Evolutionary conservation across 108 stramenopile species (phyloP).

Genomic region (Skeletonema tropicum): DNA sequence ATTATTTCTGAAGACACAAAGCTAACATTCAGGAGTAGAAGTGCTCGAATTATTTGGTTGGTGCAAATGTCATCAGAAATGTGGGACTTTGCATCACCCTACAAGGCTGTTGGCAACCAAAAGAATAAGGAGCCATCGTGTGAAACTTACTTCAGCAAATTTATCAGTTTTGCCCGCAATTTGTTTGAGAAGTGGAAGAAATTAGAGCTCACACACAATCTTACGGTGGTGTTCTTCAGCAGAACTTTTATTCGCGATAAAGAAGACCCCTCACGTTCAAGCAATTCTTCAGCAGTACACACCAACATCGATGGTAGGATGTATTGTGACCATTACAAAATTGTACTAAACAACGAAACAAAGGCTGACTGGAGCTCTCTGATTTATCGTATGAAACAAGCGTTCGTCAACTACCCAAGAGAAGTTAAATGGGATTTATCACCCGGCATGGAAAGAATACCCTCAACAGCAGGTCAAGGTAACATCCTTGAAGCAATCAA

Average conservation of each 20-base stretch:
- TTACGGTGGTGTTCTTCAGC: slow-evolving; percentile 95
- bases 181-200: slow-evolving; percentile 89
- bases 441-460: slow-evolving; percentile 55
- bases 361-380: slow-evolving; percentile 77
- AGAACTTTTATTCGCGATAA: slow-evolving; percentile 67
- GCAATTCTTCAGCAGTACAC: slow-evolving; percentile 24
- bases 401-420: slow-evolving; percentile 87
- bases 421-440: slow-evolving; percentile 83
- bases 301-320: slow-evolving; percentile 74
- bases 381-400: slow-evolving; percentile 81
- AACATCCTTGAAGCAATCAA: slow-evolving; percentile 98
- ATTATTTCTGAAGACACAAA: slow-evolving; percentile 85
- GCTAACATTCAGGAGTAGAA: slow-evolving; percentile 93
- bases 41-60: slow-evolving; percentile 94
- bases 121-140: slow-evolving; percentile 61
- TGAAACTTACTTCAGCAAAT: slow-evolving; percentile 87
- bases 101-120: slow-evolving; percentile 48
- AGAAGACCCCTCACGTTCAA: slow-evolving; percentile 17
- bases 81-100: slow-evolving; percentile 94
- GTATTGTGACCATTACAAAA: slow-evolving; percentile 89
- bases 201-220: slow-evolving; percentile 87
- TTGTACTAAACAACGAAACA: slow-evolving; percentile 95
- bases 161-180: slow-evolving; percentile 69
- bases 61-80: slow-evolving; percentile 96
- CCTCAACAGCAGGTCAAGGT: slow-evolving; percentile 89